phyloP scores from a whole-genome alignment of 148 eudicot species.

The Fagopyrum homotropicum region DNA sequence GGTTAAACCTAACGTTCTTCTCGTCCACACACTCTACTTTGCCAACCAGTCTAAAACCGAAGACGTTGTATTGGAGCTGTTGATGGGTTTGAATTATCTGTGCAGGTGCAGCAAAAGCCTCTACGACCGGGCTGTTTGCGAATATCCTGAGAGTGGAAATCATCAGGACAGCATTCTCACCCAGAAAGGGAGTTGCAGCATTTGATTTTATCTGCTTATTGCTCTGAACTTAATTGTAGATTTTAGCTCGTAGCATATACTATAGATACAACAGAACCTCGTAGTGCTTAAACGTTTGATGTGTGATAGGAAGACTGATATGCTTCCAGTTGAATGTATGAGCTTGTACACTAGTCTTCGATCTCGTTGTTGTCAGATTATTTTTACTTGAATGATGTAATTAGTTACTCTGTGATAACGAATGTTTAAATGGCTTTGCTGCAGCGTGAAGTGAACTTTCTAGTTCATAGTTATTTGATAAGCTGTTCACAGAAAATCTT shows the following conservation, averaged over 20 bases:
- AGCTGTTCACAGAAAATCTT: no score
- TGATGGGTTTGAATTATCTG: conserved; percentile 76
- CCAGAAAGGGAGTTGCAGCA: conserved; percentile 9
- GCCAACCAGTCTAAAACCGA: conserved; percentile 69
- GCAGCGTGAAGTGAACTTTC: background rate
- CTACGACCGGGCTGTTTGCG: conserved; percentile 29
- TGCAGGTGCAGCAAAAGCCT: conserved; percentile 45
- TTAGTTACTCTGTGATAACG: background rate
- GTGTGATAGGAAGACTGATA: background rate
- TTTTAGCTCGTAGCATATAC: background rate
- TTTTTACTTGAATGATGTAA: background rate
- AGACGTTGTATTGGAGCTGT: conserved; percentile 68
- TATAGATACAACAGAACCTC: background rate
- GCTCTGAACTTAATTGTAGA: background rate
- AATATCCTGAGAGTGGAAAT: conserved; percentile 24
- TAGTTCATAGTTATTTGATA: no score
- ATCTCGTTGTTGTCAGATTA: background rate
- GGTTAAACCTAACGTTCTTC: conserved; percentile 48
- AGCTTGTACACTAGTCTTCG: background rate
- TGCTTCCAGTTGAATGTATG: background rate
- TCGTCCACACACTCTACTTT: conserved; percentile 78
- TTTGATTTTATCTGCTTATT: conserved; percentile 16
- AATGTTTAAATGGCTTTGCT: background rate
- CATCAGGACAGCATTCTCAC: conserved; percentile 18
- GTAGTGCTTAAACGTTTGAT: background rate